Evolutionary conservation across 192 early-diverging fungal species (phyloP), one percentile per base, ranked within the genome.

Genomic region (Backusella tarrabulga): DNA sequence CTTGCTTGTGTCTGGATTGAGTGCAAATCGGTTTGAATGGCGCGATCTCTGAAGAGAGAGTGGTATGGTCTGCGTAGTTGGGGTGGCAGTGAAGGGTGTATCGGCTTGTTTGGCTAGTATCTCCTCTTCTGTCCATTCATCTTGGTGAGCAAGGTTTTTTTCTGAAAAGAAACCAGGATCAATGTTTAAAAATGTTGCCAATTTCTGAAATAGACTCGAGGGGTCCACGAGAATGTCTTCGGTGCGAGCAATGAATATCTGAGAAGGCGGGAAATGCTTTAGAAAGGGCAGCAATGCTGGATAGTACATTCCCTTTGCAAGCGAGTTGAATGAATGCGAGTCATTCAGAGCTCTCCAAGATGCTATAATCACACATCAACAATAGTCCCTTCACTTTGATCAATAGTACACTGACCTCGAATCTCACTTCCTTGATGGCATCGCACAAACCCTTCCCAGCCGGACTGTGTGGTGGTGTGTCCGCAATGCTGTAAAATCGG

Each of bases 341-440:
- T 50, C 44, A 29, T 72, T 44, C 32, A 44, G 32, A 6, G 40
- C 15, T 32, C 29, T 72, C 71, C 71, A 72, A 32, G 71, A 72
- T 17, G 71, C 71, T 68, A 36, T 68, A n/a, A 36, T 34, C 8
- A 12, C 3, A 26, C 14, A 19, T 6, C 46, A 15, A n/a, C 46
- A 15, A 50, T 23, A 11, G 41, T 42, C 32, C 32, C 32, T 32
- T 32, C 32, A 32, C 32, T 32, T 32, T 32, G 32, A 2, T 32
- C 32, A 32, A 32, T 32, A 2, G 32, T 32, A 32, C 3, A 34
- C 8, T 44, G 21, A 46, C 72, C 78, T 80, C 80, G 60, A 29
- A 81, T 74, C 44, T 81, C 80, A 38, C 76, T 81, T 41, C 80
- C 77, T 74, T 75, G 72, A 75, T 81, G 80, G 34, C 80, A 81